Percentiles rank a stretch among this genome's conserved stretches.
These are phyloP conservation scores for Candida mesenterica DNA, from an alignment of 1,139 yeast genomes.

Conservation along the genomic window DNA sequence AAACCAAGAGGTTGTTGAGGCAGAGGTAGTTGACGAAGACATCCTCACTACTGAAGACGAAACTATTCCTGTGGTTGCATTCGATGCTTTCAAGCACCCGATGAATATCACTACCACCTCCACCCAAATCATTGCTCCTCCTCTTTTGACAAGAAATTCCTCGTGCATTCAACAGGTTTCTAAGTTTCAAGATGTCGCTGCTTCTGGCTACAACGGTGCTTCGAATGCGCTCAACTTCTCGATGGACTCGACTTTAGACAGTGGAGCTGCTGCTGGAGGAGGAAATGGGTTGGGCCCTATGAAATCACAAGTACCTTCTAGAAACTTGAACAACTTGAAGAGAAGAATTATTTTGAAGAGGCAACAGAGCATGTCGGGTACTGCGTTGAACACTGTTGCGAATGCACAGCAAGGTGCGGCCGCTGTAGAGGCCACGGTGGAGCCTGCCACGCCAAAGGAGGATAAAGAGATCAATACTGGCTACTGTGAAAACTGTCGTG, in stretches of 20 bases:
- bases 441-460: constrained; percentile 10
- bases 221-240: constrained; percentile 45
- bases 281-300: constrained; percentile 71
- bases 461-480: constrained; percentile 52
- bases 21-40: constrained; percentile 10
- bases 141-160: constrained; percentile 24
- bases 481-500: constrained; percentile 92
- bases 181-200: constrained; percentile 64
- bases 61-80: constrained; percentile 2
- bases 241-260: constrained; percentile 44
- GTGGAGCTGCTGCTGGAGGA: constrained; percentile 26
- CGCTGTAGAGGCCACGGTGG: not conserved
- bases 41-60: constrained; percentile 10
- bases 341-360: constrained; percentile 47
- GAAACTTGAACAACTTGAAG: constrained; percentile 60
- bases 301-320: constrained; percentile 65
- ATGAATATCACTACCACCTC: constrained; percentile 3
- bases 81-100: constrained; percentile 18
- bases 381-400: constrained; percentile 7
- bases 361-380: constrained; percentile 20
- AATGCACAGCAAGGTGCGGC: constrained; percentile 1
- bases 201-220: constrained; percentile 76
- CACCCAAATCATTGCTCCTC: constrained; percentile 7
- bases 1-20: constrained; percentile 8
- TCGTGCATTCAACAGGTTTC: constrained; percentile 28